Evolutionary conservation across 257 asterid species (phyloP).

Genomic region (Primulina huaijiensis): DNA sequence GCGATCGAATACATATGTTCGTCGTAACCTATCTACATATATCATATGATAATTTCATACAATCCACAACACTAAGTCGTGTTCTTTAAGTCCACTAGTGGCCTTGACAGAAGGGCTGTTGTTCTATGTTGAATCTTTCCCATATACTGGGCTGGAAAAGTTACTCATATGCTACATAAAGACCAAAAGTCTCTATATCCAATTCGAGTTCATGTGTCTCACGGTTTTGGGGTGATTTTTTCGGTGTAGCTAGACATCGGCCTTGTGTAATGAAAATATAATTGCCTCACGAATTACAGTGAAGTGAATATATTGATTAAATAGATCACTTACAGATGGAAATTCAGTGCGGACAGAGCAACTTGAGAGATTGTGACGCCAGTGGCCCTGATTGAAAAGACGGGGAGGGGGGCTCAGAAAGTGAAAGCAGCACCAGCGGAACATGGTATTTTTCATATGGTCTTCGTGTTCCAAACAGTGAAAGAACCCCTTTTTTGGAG

Average conservation of each 20-base stretch:
- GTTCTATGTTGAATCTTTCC: background rate
- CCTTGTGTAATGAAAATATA: background rate
- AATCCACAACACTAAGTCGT: background rate
- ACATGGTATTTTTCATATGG: conserved; percentile 24
- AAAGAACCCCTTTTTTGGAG: conserved; percentile 47
- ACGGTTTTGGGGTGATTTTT: background rate
- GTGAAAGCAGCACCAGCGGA: background rate
- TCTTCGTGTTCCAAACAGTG: conserved; percentile 60
- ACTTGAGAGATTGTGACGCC: background rate
- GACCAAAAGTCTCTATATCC: background rate
- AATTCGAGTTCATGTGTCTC: background rate
- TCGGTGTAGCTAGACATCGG: background rate
- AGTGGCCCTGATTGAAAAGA: background rate
- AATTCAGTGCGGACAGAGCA: background rate
- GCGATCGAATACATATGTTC: background rate
- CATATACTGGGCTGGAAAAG: background rate
- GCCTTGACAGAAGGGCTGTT: background rate
- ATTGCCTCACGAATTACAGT: background rate
- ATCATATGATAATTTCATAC: background rate
- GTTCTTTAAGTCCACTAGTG: background rate
- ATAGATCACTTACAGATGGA: conserved; percentile 2
- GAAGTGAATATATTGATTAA: background rate
- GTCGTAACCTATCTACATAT: background rate
- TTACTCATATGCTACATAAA: background rate
- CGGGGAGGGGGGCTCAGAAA: background rate